These are phyloP conservation scores for Ogataea salicorniae DNA, from an alignment of 805 yeast species.

Conservation along the genomic window DNA sequence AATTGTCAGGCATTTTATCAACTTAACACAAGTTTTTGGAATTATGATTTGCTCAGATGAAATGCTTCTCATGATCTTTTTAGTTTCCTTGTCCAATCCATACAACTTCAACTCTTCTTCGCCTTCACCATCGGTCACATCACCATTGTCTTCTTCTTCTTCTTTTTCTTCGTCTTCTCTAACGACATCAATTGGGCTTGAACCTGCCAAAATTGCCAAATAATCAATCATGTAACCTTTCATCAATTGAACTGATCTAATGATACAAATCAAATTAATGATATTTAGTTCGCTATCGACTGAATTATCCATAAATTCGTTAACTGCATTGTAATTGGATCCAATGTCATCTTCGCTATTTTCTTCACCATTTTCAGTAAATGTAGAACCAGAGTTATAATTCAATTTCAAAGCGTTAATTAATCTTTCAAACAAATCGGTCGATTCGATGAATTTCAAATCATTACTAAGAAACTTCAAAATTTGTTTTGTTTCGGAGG, in stretches of 20 bases:
- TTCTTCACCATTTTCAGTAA: too few relatives aligned
- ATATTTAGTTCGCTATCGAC: slow-evolving; percentile 19
- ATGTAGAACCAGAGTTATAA: not conserved
- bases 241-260: slow-evolving; percentile 20
- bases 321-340: slow-evolving; percentile 16
- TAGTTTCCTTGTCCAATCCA: slow-evolving; percentile 5
- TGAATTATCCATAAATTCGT: slow-evolving; percentile 23
- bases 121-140: not conserved
- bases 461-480: slow-evolving; percentile 19
- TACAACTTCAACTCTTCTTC: not conserved
- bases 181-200: not conserved
- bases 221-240: slow-evolving; percentile 17
- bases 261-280: slow-evolving; percentile 21
- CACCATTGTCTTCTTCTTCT: slow-evolving; percentile 7
- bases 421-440: slow-evolving; percentile 19
- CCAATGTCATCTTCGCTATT: not conserved
- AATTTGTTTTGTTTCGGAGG: slow-evolving; percentile 13
- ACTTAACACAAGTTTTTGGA: slow-evolving; percentile 23
- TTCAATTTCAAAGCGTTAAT: slow-evolving; percentile 16
- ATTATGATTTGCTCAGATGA: slow-evolving; percentile 15
- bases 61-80: slow-evolving; percentile 8
- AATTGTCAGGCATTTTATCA: slow-evolving; percentile 24
- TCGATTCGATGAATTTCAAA: slow-evolving; percentile 18
- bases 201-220: slow-evolving; percentile 11
- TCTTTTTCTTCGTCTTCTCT: slow-evolving; percentile 2